phyloP scores from a whole-genome alignment of 495 filamentous ascomycete species.

The Staphylotrichum tortipilum region DNA sequence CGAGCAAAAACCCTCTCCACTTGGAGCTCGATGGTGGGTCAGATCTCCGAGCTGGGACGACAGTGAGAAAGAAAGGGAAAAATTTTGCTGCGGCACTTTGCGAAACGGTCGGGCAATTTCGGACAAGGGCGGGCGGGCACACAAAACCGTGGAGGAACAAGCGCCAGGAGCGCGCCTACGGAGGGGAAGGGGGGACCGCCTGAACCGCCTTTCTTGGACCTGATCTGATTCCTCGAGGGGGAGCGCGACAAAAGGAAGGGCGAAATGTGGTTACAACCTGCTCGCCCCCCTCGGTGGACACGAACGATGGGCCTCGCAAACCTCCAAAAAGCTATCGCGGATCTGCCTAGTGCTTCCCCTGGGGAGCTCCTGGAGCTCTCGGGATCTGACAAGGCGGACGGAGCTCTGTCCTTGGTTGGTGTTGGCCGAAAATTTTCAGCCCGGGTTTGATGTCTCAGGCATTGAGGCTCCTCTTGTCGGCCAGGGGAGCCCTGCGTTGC shows the following conservation, averaged over 20 bases:
- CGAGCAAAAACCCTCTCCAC: slow-evolving; percentile 21
- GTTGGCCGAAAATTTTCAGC: slow-evolving; percentile 25
- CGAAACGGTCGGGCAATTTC: slow-evolving; percentile 22
- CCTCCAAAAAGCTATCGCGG: slow-evolving; percentile 3
- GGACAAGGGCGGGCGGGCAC: slow-evolving; percentile 11
- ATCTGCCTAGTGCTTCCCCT: slow-evolving; percentile 1
- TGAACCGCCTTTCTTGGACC: too few species aligned
- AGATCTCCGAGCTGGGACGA: slow-evolving; percentile 8
- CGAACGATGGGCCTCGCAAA: slow-evolving; percentile 2
- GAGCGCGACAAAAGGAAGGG: too few species aligned
- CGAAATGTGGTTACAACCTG: too few species aligned
- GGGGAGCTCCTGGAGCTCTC: slow-evolving; percentile 6
- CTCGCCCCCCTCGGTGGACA: slow-evolving; percentile 7
- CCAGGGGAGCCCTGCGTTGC: background rate
- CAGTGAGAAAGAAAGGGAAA: slow-evolving; percentile 11
- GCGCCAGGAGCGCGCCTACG: background rate
- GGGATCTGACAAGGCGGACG: background rate
- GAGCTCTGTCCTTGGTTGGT: slow-evolving; percentile 9
- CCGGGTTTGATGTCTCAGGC: slow-evolving; percentile 27
- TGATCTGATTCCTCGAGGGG: background rate
- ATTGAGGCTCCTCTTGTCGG: slow-evolving; percentile 20
- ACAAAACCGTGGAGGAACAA: slow-evolving; percentile 7
- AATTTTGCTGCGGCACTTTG: slow-evolving; percentile 22
- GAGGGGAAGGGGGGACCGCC: too few species aligned
- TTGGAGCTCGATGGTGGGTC: slow-evolving; percentile 21